Evolutionary conservation across 1,284 basidiomycete species (phyloP).

Genomic region (Ganoderma leucocontextum): DNA sequence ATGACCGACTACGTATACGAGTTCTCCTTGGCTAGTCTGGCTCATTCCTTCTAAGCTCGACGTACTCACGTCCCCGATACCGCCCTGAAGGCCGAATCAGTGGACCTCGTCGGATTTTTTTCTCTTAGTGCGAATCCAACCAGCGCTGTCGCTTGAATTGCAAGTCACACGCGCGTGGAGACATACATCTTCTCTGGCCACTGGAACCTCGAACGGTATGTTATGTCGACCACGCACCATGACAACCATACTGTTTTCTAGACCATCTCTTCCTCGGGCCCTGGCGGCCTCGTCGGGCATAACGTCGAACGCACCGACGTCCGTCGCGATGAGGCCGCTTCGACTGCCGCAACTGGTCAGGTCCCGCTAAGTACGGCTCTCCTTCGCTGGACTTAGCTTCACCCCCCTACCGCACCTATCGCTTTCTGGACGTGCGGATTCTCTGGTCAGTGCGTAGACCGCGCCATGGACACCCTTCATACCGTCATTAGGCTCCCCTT

Average conservation of each 20-base stretch:
- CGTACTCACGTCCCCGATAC: neutral
- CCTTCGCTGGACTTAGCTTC: neutral
- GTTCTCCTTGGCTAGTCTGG: neutral
- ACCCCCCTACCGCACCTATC: neutral
- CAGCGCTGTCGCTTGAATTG: neutral
- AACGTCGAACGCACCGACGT: neutral
- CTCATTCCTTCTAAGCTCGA: neutral
- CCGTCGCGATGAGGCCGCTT: neutral
- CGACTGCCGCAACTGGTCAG: neutral
- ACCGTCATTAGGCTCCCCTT: constrained; percentile 33
- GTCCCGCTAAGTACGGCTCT: neutral
- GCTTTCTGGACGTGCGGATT: neutral
- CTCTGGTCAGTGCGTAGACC: constrained; percentile 27
- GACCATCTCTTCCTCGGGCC: neutral
- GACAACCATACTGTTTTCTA: neutral
- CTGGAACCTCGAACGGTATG: neutral
- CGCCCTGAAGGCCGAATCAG: neutral
- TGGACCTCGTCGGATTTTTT: neutral
- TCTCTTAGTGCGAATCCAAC: neutral
- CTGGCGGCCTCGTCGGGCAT: constrained; percentile 2
- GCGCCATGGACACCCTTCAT: constrained; percentile 29
- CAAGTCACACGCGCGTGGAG: constrained; percentile 1
- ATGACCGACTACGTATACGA: neutral
- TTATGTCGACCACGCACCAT: neutral
- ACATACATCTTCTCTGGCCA: neutral